These are phyloP conservation scores for Chlorociboria aeruginascens DNA, from an alignment of 495 filamentous ascomycete genomes.

Conservation along the genomic window DNA sequence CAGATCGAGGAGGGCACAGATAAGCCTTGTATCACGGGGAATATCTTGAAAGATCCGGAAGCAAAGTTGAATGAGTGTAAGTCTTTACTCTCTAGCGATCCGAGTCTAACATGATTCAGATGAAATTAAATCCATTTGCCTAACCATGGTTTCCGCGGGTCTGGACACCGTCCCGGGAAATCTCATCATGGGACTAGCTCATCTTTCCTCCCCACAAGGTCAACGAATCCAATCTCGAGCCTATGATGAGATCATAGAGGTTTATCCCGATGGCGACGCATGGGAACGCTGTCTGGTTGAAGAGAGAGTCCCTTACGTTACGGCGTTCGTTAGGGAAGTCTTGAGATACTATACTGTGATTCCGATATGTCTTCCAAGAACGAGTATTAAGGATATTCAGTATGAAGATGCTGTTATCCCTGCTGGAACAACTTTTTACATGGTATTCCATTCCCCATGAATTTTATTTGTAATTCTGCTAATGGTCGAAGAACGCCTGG, in stretches of 20 bases:
- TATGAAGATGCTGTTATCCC: constrained; percentile 49
- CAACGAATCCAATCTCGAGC: constrained; percentile 52
- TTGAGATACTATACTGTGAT: constrained; percentile 66
- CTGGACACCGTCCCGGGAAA: constrained; percentile 60
- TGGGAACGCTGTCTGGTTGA: constrained; percentile 54
- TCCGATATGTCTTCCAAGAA: constrained; percentile 56
- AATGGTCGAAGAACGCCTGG: constrained; percentile 39
- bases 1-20: constrained; percentile 48
- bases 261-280: constrained; percentile 51
- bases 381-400: constrained; percentile 49
- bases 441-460: constrained; percentile 27
- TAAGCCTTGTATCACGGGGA: constrained; percentile 59
- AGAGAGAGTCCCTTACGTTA: constrained; percentile 60
- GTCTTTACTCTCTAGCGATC: not conserved
- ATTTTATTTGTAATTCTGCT: too few species aligned
- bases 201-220: constrained; percentile 48
- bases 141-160: constrained; percentile 65
- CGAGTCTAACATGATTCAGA: constrained; percentile 26
- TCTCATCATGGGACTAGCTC: constrained; percentile 60
- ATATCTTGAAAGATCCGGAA: constrained; percentile 54
- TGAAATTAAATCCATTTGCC: constrained; percentile 60
- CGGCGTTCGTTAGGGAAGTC: constrained; percentile 56
- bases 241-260: constrained; percentile 49
- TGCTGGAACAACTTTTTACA: constrained; percentile 53
- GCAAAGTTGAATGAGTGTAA: constrained; percentile 48